These are phyloP conservation scores for Tolypocladium inflatum DNA, from an alignment of 2,329 filamentous ascomycete genomes.

Conservation along the genomic window DNA sequence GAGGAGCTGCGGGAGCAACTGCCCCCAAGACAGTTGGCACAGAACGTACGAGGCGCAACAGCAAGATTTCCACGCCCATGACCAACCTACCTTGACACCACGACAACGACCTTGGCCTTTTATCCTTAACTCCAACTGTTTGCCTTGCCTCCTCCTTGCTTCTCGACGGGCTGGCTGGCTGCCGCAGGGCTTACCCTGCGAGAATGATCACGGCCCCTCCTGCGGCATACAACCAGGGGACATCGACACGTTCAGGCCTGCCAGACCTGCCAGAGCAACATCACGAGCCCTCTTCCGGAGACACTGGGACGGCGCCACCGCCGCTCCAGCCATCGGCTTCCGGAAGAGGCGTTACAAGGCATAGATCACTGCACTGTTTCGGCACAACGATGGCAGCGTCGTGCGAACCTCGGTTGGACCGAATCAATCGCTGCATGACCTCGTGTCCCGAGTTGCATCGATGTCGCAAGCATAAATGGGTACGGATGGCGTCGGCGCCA, in stretches of 20 bases:
- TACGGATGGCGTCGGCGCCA: not conserved
- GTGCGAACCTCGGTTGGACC: not conserved
- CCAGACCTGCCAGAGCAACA: not conserved
- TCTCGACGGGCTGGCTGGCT: not conserved
- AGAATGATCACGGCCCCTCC: not conserved
- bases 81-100: not conserved
- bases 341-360: not conserved
- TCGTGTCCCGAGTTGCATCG: conserved; percentile 6
- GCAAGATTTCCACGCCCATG: not conserved
- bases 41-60: not conserved
- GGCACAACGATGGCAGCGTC: not conserved
- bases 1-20: not conserved
- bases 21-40: not conserved
- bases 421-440: not conserved
- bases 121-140: not conserved
- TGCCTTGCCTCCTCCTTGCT: not conserved
- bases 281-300: not conserved
- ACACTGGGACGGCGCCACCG: not conserved
- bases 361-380: not conserved
- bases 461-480: not conserved
- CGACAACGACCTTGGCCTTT: not conserved
- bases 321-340: not conserved
- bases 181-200: not conserved
- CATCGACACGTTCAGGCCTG: not conserved
- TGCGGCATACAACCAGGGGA: not conserved